These are phyloP conservation scores for Glonium stellatum DNA, from an alignment of 495 filamentous ascomycete genomes.

Conservation along the genomic window DNA sequence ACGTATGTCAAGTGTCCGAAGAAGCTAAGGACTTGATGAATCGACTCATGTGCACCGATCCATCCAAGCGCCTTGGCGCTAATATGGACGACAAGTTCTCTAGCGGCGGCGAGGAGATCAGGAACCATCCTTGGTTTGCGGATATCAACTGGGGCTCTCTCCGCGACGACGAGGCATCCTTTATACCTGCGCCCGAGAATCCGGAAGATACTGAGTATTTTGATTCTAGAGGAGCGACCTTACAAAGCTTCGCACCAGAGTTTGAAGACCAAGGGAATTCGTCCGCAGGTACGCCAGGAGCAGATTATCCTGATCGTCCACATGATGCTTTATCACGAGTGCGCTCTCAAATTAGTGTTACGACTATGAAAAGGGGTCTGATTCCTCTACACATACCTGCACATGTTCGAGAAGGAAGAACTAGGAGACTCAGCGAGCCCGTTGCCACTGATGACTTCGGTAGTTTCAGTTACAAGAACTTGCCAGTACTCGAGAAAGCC, in stretches of 20 bases:
- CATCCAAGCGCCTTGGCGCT: slow-evolving; percentile 69
- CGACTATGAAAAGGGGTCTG: slow-evolving; percentile 68
- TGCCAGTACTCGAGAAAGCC: slow-evolving; percentile 92
- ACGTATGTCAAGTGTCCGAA: slow-evolving; percentile 54
- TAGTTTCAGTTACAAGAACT: slow-evolving; percentile 92
- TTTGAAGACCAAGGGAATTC: slow-evolving; percentile 82
- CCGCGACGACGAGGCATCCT: slow-evolving; percentile 86
- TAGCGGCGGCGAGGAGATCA: slow-evolving; percentile 83
- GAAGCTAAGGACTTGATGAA: slow-evolving; percentile 94
- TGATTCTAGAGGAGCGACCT: slow-evolving; percentile 79
- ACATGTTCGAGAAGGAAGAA: slow-evolving; percentile 86
- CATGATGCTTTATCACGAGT: slow-evolving; percentile 92
- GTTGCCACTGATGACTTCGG: slow-evolving; percentile 88
- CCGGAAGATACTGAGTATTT: slow-evolving; percentile 99
- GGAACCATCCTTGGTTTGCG: slow-evolving; percentile 80
- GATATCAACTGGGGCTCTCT: slow-evolving; percentile 85
- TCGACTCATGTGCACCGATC: slow-evolving; percentile 74
- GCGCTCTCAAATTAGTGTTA: slow-evolving; percentile 66
- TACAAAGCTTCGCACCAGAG: slow-evolving; percentile 86
- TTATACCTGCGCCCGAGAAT: slow-evolving; percentile 87
- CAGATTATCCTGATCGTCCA: slow-evolving; percentile 75
- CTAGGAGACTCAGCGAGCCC: slow-evolving; percentile 82
- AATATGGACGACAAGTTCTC: slow-evolving; percentile 73
- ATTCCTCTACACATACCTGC: slow-evolving; percentile 96
- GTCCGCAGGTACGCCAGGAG: slow-evolving; percentile 51